phyloP scores from a whole-genome alignment of 2,329 filamentous ascomycete genomes.

The Juglanconis oblonga region DNA sequence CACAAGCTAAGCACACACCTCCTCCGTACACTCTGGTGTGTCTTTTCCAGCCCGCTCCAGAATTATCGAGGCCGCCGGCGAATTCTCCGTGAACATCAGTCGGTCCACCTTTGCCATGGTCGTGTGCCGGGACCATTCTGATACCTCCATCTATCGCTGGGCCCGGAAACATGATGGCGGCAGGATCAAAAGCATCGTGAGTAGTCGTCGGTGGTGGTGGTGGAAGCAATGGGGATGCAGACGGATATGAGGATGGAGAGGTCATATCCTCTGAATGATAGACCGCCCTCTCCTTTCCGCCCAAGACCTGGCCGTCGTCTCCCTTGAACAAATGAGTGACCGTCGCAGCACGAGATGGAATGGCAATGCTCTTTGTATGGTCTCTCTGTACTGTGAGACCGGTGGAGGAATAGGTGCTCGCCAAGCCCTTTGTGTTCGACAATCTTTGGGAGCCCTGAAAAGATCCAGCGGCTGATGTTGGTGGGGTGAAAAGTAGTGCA shows the following conservation, averaged over 20 bases:
- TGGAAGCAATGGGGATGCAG: constrained; percentile 45
- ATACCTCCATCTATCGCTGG: constrained; percentile 14
- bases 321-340: not conserved
- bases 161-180: constrained; percentile 25
- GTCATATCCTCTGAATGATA: constrained; percentile 27
- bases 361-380: constrained; percentile 16
- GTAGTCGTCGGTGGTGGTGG: constrained; percentile 38
- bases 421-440: constrained; percentile 4
- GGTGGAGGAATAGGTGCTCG: too few species aligned
- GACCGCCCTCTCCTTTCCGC: constrained; percentile 1
- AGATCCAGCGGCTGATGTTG: constrained; percentile 29
- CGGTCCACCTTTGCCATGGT: constrained; percentile 27
- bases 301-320: constrained; percentile 16
- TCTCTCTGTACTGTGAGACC: too few species aligned
- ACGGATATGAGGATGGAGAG: constrained; percentile 48
- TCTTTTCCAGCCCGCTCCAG: constrained; percentile 51
- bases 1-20: constrained; percentile 54
- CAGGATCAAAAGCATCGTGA: constrained; percentile 25
- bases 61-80: constrained; percentile 44
- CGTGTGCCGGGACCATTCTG: constrained; percentile 14
- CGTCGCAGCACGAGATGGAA: not conserved
- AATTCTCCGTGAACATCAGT: constrained; percentile 49
- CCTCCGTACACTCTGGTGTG: constrained; percentile 60
- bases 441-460: constrained; percentile 16
- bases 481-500: constrained; percentile 48